These are phyloP conservation scores for Colletotrichum ledebouriae DNA, from an alignment of 2,329 filamentous ascomycete species.

Conservation along the genomic window DNA sequence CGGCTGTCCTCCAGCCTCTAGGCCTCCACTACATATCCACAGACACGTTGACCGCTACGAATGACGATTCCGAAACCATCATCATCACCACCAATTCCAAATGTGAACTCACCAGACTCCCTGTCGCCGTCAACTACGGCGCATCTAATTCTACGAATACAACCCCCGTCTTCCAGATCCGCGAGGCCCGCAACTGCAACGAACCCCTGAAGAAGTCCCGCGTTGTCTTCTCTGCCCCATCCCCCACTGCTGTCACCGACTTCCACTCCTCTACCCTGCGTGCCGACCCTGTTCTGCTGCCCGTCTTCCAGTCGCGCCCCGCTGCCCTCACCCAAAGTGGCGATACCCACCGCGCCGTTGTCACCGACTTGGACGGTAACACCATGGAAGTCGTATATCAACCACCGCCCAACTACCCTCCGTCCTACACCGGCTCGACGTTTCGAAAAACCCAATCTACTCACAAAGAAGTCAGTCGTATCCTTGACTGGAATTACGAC, in stretches of 20 bases:
- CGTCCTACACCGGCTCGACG: slow-evolving; percentile 52
- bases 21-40: slow-evolving; percentile 77
- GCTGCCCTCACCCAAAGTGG: slow-evolving; percentile 53
- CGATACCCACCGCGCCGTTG: slow-evolving; percentile 63
- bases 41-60: slow-evolving; percentile 42
- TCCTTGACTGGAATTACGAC: slow-evolving; percentile 65
- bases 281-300: slow-evolving; percentile 66
- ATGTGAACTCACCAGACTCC: slow-evolving; percentile 12
- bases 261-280: slow-evolving; percentile 80
- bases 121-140: slow-evolving; percentile 59
- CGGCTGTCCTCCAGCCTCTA: slow-evolving; percentile 81
- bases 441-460: slow-evolving; percentile 54
- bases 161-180: slow-evolving; percentile 60
- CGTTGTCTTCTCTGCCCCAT: slow-evolving; percentile 77
- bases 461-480: slow-evolving; percentile 57
- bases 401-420: slow-evolving; percentile 49
- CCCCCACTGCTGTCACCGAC: slow-evolving; percentile 73
- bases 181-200: slow-evolving; percentile 56
- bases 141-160: slow-evolving; percentile 46
- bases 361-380: slow-evolving; percentile 86
- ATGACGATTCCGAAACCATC: slow-evolving; percentile 8
- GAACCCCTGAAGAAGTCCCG: slow-evolving; percentile 58
- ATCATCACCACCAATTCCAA: slow-evolving; percentile 16
- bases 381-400: slow-evolving; percentile 82
- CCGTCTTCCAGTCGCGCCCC: slow-evolving; percentile 56